phyloP scores from a whole-genome alignment of 345 rosid species.

The Bruguiera parviflora region DNA sequence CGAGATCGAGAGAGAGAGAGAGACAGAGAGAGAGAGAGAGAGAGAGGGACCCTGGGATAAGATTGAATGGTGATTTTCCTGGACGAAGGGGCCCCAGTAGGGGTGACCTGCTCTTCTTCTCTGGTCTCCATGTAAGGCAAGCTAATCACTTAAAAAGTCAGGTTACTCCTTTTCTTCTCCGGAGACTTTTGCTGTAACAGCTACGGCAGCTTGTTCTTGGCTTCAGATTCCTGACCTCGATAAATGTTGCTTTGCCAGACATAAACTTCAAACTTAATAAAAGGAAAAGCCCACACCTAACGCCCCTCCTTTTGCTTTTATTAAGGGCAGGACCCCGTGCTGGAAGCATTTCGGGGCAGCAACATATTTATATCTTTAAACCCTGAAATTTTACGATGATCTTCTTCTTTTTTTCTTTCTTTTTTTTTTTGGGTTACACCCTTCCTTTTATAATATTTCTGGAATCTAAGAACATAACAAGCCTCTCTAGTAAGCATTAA shows the following conservation, averaged over 20 bases:
- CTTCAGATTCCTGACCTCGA: slow-evolving; percentile 18
- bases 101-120: slow-evolving; percentile 12
- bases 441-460: too few relatives aligned
- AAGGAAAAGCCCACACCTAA: slow-evolving; percentile 12
- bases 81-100: slow-evolving; percentile 12
- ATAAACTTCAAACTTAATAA: background rate
- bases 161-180: background rate
- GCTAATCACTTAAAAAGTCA: too few relatives aligned
- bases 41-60: slow-evolving; percentile 20
- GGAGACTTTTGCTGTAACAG: background rate
- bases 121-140: slow-evolving; percentile 9
- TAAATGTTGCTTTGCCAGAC: background rate
- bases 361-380: too few relatives aligned
- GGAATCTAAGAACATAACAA: too few relatives aligned
- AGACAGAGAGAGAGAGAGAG: background rate
- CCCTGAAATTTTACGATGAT: too few relatives aligned
- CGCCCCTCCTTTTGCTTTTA: slow-evolving; percentile 19
- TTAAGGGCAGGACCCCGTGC: background rate
- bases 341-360: too few relatives aligned
- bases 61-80: slow-evolving; percentile 14
- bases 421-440: too few relatives aligned
- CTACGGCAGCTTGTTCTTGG: background rate
- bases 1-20: background rate
- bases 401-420: too few relatives aligned
- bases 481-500: too few relatives aligned